Evolutionary conservation across 192 early-diverging fungal species (phyloP).

Genomic region (Backusella australiensis): DNA sequence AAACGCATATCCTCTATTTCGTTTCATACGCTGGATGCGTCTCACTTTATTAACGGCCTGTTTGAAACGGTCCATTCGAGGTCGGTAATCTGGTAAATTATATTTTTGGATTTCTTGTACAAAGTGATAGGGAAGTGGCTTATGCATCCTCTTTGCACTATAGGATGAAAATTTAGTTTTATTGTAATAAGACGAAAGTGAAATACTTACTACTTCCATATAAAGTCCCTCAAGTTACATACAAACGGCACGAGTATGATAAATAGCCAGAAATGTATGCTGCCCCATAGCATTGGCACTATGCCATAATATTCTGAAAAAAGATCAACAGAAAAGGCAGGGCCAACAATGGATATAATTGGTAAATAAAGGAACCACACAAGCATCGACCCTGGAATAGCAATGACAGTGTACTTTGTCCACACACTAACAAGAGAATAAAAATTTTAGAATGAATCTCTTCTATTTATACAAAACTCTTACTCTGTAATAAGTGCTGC

Average conservation of each 20-base stretch:
- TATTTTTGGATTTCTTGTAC: conserved; percentile 99
- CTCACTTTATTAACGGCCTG: conserved; percentile 99
- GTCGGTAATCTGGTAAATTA: conserved; percentile 98
- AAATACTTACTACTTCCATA: conserved; percentile 90
- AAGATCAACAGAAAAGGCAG: conserved; percentile 59
- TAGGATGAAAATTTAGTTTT: background rate
- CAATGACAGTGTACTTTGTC: conserved; percentile 93
- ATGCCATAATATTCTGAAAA: conserved; percentile 79
- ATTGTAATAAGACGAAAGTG: background rate
- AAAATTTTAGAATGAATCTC: background rate
- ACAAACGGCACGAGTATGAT: conserved; percentile 84
- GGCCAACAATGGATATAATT: conserved; percentile 66
- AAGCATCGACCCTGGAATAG: conserved; percentile 85
- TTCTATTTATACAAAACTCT: conserved; percentile 6
- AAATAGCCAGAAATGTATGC: conserved; percentile 82
- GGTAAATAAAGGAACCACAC: conserved; percentile 91
- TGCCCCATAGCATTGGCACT: conserved; percentile 60
- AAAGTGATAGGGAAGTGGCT: conserved; percentile 87
- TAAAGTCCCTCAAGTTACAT: conserved; percentile 85
- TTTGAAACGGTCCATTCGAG: conserved; percentile 96
- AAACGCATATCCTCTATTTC: conserved; percentile 95
- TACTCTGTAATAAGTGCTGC: conserved; percentile 86
- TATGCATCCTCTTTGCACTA: conserved; percentile 69
- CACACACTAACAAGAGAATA: conserved; percentile 59
- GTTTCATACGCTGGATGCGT: conserved; percentile 86